These are phyloP conservation scores for Chalara sp. DNA, from an alignment of 2,329 filamentous ascomycete genomes.

Conservation along the genomic window DNA sequence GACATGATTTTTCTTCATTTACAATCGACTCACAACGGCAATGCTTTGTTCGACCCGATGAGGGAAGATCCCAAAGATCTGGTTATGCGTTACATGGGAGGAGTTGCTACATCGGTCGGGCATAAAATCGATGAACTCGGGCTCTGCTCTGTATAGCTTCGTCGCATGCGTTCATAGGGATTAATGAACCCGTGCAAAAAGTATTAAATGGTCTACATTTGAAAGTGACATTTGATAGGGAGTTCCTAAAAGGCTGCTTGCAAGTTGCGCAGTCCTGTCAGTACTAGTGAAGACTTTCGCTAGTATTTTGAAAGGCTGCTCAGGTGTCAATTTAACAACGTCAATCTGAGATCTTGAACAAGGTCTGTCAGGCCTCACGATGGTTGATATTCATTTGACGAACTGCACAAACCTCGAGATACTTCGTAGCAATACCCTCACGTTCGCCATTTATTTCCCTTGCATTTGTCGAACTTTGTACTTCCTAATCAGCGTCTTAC, in stretches of 20 bases:
- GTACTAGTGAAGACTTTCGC: too few relatives aligned
- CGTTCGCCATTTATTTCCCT: too few relatives aligned
- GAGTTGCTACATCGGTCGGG: constrained; percentile 22
- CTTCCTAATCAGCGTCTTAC: too few relatives aligned
- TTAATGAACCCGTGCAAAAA: constrained; percentile 18
- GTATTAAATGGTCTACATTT: constrained; percentile 13
- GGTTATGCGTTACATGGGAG: constrained; percentile 19
- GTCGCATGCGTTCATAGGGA: constrained; percentile 21
- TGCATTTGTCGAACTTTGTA: too few relatives aligned
- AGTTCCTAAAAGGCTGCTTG: neutral
- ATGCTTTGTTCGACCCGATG: constrained; percentile 27
- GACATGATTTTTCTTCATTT: constrained; percentile 1
- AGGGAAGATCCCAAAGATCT: constrained; percentile 22
- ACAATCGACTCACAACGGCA: constrained; percentile 19
- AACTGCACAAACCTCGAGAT: too few relatives aligned
- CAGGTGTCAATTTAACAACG: too few relatives aligned
- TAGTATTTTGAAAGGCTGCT: too few relatives aligned
- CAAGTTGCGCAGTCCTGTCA: too few relatives aligned
- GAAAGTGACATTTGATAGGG: constrained; percentile 6
- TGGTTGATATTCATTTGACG: too few relatives aligned
- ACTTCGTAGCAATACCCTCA: too few relatives aligned
- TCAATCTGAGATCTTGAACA: too few relatives aligned
- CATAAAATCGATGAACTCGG: constrained; percentile 20
- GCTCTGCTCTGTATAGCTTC: constrained; percentile 27
- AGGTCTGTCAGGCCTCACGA: too few relatives aligned